These are phyloP conservation scores for Collybiopsis luxurians DNA, from an alignment of 768 basidiomycete species.

Conservation along the genomic window DNA sequence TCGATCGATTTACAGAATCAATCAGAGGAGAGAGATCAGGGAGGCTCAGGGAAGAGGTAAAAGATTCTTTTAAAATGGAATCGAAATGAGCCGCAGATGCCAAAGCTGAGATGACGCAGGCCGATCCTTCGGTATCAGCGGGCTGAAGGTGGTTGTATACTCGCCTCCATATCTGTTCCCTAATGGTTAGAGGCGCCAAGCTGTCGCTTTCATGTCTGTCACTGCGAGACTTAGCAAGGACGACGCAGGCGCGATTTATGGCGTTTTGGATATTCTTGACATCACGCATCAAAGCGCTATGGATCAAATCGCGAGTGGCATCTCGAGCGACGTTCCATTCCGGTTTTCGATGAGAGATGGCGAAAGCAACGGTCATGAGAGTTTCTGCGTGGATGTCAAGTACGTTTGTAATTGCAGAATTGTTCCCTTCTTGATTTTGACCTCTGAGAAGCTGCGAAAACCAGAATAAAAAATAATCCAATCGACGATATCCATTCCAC, in stretches of 20 bases:
- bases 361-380: conserved; percentile 37
- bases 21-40: conserved; percentile 22
- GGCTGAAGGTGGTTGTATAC: conserved; percentile 59
- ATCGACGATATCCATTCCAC: conserved; percentile 21
- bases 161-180: conserved; percentile 65
- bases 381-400: conserved; percentile 38
- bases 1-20: conserved; percentile 57
- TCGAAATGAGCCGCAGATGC: conserved; percentile 68
- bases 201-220: conserved; percentile 6
- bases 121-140: conserved; percentile 56
- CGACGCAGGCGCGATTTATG: conserved; percentile 10
- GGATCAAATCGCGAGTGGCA: conserved; percentile 33
- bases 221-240: conserved; percentile 9
- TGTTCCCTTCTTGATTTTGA: neutral
- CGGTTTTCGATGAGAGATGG: conserved; percentile 26
- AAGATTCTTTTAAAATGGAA: conserved; percentile 50
- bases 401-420: conserved; percentile 22
- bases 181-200: conserved; percentile 39
- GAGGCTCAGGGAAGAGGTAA: conserved; percentile 17
- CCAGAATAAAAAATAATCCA: neutral
- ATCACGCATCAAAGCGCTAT: conserved; percentile 28
- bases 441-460: conserved; percentile 26
- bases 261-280: conserved; percentile 27
- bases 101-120: conserved; percentile 54
- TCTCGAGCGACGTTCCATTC: conserved; percentile 34